Evolutionary conservation across 371 early-diverging fungal species (phyloP).

Genomic region (Lichtheimia ornata): DNA sequence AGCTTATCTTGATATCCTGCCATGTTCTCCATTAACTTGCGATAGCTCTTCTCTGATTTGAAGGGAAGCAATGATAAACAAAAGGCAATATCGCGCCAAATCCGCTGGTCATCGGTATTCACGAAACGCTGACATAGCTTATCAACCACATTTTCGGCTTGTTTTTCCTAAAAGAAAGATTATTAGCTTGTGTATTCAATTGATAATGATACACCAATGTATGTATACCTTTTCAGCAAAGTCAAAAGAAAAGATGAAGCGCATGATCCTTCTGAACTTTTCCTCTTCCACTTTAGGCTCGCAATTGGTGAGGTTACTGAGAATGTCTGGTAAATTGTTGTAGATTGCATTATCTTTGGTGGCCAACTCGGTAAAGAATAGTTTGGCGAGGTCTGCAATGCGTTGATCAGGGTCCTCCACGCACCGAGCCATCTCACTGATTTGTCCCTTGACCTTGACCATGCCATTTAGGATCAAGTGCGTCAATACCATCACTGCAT

Average conservation of each 20-base stretch:
- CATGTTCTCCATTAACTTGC: slow-evolving; percentile 79
- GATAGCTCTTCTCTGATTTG: slow-evolving; percentile 81
- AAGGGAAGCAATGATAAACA: slow-evolving; percentile 88
- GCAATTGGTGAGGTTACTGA: slow-evolving; percentile 78
- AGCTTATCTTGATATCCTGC: slow-evolving; percentile 88
- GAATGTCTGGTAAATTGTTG: slow-evolving; percentile 97
- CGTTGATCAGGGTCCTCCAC: slow-evolving; percentile 85
- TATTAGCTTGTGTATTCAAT: background rate
- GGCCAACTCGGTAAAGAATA: slow-evolving; percentile 95
- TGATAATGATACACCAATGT: no score
- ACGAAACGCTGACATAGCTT: slow-evolving; percentile 93
- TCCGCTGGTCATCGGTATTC: slow-evolving; percentile 70
- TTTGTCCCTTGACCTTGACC: slow-evolving; percentile 97
- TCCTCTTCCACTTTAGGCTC: slow-evolving; percentile 69
- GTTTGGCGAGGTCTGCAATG: slow-evolving; percentile 87
- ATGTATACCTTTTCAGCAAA: slow-evolving; percentile 81
- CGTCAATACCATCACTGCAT: slow-evolving; percentile 96
- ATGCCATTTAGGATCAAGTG: slow-evolving; percentile 97
- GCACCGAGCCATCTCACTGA: slow-evolving; percentile 96
- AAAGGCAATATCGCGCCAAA: slow-evolving; percentile 91
- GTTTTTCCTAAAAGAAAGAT: slow-evolving; percentile 71
- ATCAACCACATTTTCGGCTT: slow-evolving; percentile 91
- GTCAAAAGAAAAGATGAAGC: slow-evolving; percentile 81
- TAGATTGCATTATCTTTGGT: slow-evolving; percentile 97
- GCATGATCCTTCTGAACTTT: slow-evolving; percentile 85